phyloP scores from a whole-genome alignment of 345 rosid genomes.

The Rhodamnia rubescens region DNA sequence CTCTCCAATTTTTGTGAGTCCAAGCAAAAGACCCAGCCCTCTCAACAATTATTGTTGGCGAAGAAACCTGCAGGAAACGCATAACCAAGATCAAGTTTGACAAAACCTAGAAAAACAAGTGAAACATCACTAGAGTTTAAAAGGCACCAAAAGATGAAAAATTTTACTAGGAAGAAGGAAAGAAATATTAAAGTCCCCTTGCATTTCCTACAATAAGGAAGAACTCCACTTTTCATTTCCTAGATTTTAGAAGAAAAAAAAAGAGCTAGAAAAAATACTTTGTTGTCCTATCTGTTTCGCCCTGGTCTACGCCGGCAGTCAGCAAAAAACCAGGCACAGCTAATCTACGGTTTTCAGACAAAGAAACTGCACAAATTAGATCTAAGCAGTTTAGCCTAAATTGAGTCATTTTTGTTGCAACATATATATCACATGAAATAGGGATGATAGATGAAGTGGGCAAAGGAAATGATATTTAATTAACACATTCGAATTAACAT shows the following conservation, averaged over 20 bases:
- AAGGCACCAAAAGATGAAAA: neutral
- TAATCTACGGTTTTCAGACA: neutral
- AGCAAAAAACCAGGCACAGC: neutral
- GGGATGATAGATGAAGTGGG: neutral
- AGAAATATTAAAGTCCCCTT: neutral
- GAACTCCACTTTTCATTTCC: neutral
- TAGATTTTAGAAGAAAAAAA: neutral
- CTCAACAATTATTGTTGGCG: conserved; percentile 93
- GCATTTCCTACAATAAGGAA: neutral
- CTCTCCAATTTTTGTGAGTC: conserved; percentile 96
- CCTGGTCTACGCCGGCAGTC: neutral
- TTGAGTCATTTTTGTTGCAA: neutral
- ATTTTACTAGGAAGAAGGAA: neutral
- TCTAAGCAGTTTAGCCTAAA: neutral
- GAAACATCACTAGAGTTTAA: neutral
- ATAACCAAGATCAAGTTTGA: neutral
- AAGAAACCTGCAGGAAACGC: conserved; percentile 60
- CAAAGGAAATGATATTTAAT: neutral
- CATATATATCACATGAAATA: neutral
- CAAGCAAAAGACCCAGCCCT: conserved; percentile 97
- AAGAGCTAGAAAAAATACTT: neutral
- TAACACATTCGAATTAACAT: neutral
- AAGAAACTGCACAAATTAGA: neutral
- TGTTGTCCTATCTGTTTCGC: neutral
- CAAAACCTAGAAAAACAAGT: neutral